Evolutionary conservation across 2,329 filamentous ascomycete genomes (phyloP).

Genomic region (Capronia epimyces): DNA sequence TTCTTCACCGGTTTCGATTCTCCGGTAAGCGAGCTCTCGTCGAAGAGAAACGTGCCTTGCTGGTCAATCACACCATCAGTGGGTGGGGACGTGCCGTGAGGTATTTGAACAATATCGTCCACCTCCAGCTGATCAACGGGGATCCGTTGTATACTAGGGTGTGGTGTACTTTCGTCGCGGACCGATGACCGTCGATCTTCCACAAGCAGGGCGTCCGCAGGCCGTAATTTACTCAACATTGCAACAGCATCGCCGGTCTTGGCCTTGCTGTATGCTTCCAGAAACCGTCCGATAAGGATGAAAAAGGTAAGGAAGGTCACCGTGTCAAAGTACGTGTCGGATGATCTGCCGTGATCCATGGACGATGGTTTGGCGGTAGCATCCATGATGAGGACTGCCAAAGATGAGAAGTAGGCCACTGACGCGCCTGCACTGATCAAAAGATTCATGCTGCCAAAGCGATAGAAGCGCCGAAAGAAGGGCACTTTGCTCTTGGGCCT

Average conservation of each 20-base stretch:
- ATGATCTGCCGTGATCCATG: constrained; percentile 11
- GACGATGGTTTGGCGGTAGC: constrained; percentile 34
- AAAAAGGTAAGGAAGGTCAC: constrained; percentile 90
- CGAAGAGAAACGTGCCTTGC: constrained; percentile 62
- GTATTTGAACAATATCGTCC: constrained; percentile 68
- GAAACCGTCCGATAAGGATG: constrained; percentile 57
- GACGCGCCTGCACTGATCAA: constrained; percentile 82
- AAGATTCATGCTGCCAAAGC: constrained; percentile 97
- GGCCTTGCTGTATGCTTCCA: constrained; percentile 84
- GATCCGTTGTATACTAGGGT: constrained; percentile 42
- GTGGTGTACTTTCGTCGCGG: background rate
- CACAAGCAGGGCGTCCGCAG: constrained; percentile 68
- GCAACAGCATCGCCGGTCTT: constrained; percentile 83
- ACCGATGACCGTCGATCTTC: constrained; percentile 14
- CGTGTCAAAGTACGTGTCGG: constrained; percentile 71
- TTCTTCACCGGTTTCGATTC: constrained; percentile 46
- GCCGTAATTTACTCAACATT: constrained; percentile 69
- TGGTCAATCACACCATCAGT: constrained; percentile 64
- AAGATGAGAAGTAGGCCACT: constrained; percentile 78
- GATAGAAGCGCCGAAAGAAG: constrained; percentile 69
- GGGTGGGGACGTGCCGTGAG: constrained; percentile 75
- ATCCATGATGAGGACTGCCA: constrained; percentile 67
- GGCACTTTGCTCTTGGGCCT: constrained; percentile 66
- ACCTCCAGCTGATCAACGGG: constrained; percentile 65
- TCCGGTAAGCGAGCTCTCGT: constrained; percentile 80